phyloP scores from a whole-genome alignment of 768 basidiomycete species.

The Podaxis mareebaensis region DNA sequence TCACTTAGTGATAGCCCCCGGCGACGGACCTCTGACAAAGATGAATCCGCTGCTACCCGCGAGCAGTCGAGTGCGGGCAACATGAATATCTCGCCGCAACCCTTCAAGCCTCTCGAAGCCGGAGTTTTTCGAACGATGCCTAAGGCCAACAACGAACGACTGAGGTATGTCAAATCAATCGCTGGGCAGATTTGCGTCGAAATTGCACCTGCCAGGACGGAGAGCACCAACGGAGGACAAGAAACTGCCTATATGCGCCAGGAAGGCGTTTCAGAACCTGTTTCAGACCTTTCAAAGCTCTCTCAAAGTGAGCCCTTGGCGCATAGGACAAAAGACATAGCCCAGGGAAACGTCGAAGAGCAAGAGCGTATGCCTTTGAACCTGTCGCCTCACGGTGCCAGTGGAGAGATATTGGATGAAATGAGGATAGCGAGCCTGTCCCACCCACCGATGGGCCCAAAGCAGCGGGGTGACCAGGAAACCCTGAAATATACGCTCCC shows the following conservation, averaged over 20 bases:
- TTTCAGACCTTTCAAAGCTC: neutral
- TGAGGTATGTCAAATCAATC: neutral
- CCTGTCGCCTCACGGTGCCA: neutral
- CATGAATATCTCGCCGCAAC: neutral
- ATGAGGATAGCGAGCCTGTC: neutral
- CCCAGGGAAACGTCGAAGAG: neutral
- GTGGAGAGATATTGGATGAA: neutral
- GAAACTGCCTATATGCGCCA: conserved; percentile 10
- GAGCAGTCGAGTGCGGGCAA: neutral
- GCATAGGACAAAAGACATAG: neutral
- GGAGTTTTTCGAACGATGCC: neutral
- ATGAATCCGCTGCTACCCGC: neutral
- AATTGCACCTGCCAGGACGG: neutral
- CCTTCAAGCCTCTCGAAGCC: neutral
- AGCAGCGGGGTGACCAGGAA: neutral
- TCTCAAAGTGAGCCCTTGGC: neutral
- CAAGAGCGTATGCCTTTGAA: neutral
- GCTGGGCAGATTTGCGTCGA: neutral
- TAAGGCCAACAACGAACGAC: neutral
- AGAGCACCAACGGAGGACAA: neutral
- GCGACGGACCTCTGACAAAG: neutral
- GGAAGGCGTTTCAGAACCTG: neutral
- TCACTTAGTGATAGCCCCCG: neutral
- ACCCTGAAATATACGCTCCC: neutral
- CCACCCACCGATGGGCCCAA: neutral